Percentiles rank a stretch among this genome's conserved stretches.
Evolutionary conservation across 108 stramenopile species (phyloP).

Genomic region (Aurantiochytrium sp.): DNA sequence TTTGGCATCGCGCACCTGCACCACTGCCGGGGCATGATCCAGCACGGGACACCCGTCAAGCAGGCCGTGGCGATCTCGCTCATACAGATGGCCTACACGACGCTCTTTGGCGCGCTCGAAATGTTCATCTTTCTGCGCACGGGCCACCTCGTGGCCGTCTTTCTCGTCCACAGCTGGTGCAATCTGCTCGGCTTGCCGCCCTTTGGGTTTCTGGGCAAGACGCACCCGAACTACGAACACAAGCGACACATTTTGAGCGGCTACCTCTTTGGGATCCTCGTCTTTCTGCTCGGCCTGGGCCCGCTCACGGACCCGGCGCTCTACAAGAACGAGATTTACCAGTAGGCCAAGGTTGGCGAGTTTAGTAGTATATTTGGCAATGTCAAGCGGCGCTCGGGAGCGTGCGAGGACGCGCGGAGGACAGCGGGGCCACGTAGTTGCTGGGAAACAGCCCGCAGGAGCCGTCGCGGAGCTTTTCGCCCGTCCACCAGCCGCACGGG

Average conservation of each 20-base stretch:
- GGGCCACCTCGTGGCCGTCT: background rate
- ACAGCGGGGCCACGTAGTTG: background rate
- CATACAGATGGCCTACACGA: constrained; percentile 2
- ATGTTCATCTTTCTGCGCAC: constrained; percentile 4
- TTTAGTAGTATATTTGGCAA: background rate
- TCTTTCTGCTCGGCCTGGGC: background rate
- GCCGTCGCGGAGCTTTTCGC: background rate
- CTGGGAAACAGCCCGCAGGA: background rate
- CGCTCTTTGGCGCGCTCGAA: constrained; percentile 28
- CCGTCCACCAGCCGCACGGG: background rate
- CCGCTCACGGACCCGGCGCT: background rate
- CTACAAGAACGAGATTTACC: background rate
- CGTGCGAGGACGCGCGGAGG: no score
- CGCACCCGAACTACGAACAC: background rate
- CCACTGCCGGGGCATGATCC: constrained; percentile 10
- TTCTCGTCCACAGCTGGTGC: constrained; percentile 18
- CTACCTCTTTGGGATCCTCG: background rate
- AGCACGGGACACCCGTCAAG: background rate
- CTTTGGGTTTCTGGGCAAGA: background rate
- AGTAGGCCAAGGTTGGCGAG: background rate
- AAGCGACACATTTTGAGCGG: background rate
- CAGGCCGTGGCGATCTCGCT: background rate
- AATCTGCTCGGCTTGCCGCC: background rate
- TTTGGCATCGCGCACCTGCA: constrained; percentile 10
- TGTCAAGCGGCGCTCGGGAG: background rate